Conservation (phyloP, 352 stramenopile species). For the Globisporangium cederbergense region DNA sequence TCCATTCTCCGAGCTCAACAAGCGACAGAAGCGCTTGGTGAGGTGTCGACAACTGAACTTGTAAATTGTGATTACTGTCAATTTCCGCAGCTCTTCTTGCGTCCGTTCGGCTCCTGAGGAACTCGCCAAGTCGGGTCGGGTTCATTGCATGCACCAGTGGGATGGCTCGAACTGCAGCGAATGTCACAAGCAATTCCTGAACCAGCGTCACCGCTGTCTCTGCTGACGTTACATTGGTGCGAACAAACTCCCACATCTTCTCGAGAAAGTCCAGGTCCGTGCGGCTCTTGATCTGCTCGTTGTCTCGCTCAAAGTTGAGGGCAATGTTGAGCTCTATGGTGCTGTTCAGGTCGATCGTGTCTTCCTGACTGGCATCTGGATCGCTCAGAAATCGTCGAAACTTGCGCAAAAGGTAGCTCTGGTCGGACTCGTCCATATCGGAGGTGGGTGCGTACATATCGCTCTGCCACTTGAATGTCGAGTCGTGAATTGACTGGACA, state of each 20-base stretch:
- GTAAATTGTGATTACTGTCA: neutral
- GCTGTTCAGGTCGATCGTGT: conserved; percentile 12
- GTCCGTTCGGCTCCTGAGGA: conserved; percentile 9
- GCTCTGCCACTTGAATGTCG: neutral
- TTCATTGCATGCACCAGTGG: conserved; percentile 19
- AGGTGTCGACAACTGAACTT: conserved; percentile 2
- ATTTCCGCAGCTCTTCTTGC: neutral
- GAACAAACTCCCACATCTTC: conserved; percentile 21
- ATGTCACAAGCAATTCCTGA: conserved; percentile 12
- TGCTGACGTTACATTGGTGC: neutral
- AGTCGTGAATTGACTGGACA: conserved; percentile 1
- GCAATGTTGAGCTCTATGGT: conserved; percentile 19
- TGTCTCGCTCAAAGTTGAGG: conserved; percentile 9
- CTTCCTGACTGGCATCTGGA: neutral
- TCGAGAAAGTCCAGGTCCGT: conserved; percentile 18
- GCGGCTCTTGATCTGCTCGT: neutral
- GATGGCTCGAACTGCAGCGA: conserved; percentile 4
- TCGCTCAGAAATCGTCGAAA: conserved; percentile 12
- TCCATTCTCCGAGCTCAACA: conserved; percentile 19
- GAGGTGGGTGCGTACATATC: neutral
- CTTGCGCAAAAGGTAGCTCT: neutral
- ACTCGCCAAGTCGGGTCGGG: conserved; percentile 9
- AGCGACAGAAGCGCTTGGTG: conserved; percentile 11
- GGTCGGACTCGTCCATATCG: neutral
- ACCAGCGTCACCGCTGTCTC: conserved; percentile 9